Evolutionary conservation across 306 rosid genomes (phyloP), one percentile per base, ranked within the genome.

Genomic region (Alnus glutinosa): DNA sequence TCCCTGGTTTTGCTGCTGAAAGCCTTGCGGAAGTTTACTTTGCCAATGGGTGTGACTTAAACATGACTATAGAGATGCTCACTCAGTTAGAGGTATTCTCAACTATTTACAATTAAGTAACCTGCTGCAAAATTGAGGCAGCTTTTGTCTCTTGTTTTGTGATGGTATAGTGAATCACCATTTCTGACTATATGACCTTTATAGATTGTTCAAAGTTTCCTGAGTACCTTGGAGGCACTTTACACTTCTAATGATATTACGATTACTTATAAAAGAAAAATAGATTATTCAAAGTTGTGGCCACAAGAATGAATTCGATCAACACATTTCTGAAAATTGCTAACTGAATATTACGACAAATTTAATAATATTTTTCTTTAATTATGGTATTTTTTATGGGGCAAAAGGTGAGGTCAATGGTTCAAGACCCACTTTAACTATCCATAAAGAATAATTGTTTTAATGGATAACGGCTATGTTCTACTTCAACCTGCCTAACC

Each of bases 1-100:
- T 94, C 89, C 98, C 97, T 15, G 97, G 97, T 79, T 94, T 92
- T 87, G 94, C 97, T 0, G 85, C 93, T 79, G 93, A 92, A 86
- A 94, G 98, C 89, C 92, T 94, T 50, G 86, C 90, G 9, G 98
- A 89, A 84, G 98, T 94, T 81, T 94, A 87, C 86, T 87, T 91
- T 81, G 95, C 98, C 78, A 94, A 86, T 74, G 93, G 93, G 63
- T 83, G 95, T 2, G 95, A 94, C 83, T 76, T 94, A 73, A 88
- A 89, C 84, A 79, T 89, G 75, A 94, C 98, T 80, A 81, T 89
- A 82, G 98, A 92, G 78, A 94, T 94, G 97, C 94, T 94, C 81
- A 89, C 92, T 71, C 97, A 94, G 90, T 89, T 94, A 83, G 98
- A 92, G 97, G 98, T 94, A 80, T 79, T 83, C 76, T 77, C 80